Base-by-base conservation (phyloP, 1,139 yeast genomes). In the Yamadazyma dushanensis region DNA sequence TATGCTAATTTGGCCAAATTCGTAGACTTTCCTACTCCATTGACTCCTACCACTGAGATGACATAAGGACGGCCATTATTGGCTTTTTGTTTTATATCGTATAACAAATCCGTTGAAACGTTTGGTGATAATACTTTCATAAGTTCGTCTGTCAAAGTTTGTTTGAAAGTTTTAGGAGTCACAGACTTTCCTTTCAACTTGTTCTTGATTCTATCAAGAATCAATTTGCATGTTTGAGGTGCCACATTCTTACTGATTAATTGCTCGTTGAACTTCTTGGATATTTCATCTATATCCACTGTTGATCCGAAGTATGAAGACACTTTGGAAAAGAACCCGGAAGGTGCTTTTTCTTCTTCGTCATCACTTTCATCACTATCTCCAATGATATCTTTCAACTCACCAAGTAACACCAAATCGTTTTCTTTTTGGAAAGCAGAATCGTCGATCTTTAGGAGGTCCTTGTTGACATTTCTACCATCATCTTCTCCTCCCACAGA, bases 1-100 rank as follows among this genome's bases (percentile, higher is more conserved):
- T 87, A 94, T 1, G 96, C 98, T 38, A 92, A 67, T 61, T 90
- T 92, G 26, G 97, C 95, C 43, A 92, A 69, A 53, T 89, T 94
- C 3, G 98, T 94, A 0, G 97, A 90, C 59, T 94, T 92, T 18
- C 98, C 98, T 23, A 92, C 98, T 30, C 98, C 98, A 57, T 92
- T 92, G 17, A 92, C 98, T 22, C 98, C 98, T 21, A 92, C 98
- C 14, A 92, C 94, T 0, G 97, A 89, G 40, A 92, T 88, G 11
- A 92, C 97, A 50, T 88, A 92, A 1, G 98, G 97, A 23, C 74
- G 62, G 2, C 57, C 53, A n/a, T 57, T 50, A 10, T 59, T 55
- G 23, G 69, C 62, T 29, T 65, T 62, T 16, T 45, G 27, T 54
- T 85, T 85, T 39, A 92, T 86, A 51, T 89, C 96, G 47, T 87